These are phyloP conservation scores for Colletotrichum viniferum DNA, from an alignment of 2,329 filamentous ascomycete species.

Conservation along the genomic window DNA sequence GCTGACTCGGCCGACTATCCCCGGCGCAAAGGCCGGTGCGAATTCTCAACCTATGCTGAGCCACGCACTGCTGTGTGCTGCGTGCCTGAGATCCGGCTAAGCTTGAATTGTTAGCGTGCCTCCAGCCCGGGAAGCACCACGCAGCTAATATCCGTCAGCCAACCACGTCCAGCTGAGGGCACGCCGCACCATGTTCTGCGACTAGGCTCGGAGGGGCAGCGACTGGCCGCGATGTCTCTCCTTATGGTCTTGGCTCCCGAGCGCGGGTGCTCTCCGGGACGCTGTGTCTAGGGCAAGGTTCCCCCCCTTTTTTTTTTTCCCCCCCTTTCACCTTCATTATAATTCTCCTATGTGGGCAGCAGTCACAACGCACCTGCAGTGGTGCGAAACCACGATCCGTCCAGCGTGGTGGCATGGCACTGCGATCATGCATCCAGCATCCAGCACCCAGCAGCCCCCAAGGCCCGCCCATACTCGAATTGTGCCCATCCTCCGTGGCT, in stretches of 20 bases:
- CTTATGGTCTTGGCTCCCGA: not conserved
- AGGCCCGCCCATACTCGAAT: conserved; percentile 4
- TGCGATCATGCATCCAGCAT: not conserved
- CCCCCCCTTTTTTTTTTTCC: not conserved
- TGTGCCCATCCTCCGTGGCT: conserved; percentile 3
- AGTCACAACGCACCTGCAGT: conserved; percentile 8
- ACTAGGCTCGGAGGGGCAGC: not conserved
- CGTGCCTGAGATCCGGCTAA: conserved; percentile 2
- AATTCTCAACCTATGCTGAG: not conserved
- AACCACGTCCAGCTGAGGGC: not conserved
- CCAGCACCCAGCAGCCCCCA: not conserved
- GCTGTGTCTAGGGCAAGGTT: not conserved
- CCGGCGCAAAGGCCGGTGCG: not conserved
- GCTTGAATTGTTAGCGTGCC: conserved; percentile 19
- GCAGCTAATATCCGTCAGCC: not conserved
- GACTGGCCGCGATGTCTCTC: not conserved
- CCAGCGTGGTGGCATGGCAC: not conserved
- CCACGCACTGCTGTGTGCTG: not conserved
- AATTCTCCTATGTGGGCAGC: not conserved
- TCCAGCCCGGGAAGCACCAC: not conserved
- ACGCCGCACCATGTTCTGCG: not conserved
- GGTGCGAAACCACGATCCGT: conserved; percentile 7
- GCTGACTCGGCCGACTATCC: not conserved
- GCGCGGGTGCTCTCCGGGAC: conserved; percentile 10
- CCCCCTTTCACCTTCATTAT: not conserved